Evolutionary conservation across 2,329 filamentous ascomycete species (phyloP).

Genomic region (Davidsoniella australis): DNA sequence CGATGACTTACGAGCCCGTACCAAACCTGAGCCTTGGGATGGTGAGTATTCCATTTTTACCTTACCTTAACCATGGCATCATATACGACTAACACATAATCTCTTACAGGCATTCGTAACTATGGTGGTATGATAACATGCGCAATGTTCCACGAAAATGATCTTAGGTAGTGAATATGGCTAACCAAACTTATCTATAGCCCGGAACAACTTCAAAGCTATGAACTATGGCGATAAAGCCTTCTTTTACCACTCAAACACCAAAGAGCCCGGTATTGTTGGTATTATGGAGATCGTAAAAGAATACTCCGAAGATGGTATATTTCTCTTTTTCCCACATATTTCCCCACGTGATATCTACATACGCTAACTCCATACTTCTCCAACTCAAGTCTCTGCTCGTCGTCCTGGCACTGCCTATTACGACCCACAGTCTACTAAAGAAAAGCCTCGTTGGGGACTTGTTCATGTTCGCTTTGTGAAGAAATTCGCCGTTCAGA

Average conservation of each 20-base stretch:
- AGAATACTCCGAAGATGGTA: slow-evolving; percentile 67
- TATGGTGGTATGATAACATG: slow-evolving; percentile 25
- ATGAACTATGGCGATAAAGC: slow-evolving; percentile 88
- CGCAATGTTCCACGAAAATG: no score
- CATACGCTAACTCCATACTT: slow-evolving; percentile 1
- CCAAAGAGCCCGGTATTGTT: slow-evolving; percentile 73
- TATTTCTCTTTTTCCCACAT: slow-evolving; percentile 22
- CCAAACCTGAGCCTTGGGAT: slow-evolving; percentile 76
- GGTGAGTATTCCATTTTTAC: slow-evolving; percentile 34
- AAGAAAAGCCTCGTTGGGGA: slow-evolving; percentile 49
- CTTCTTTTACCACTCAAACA: slow-evolving; percentile 96
- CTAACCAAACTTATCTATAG: slow-evolving; percentile 20
- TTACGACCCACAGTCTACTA: slow-evolving; percentile 59
- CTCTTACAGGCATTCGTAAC: slow-evolving; percentile 27
- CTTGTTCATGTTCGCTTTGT: slow-evolving; percentile 79
- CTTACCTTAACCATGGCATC: neutral
- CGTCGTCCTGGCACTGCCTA: slow-evolving; percentile 39
- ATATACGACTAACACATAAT: slow-evolving; percentile 3
- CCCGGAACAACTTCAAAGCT: slow-evolving; percentile 72
- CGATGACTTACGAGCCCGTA: slow-evolving; percentile 61
- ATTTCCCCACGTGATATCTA: slow-evolving; percentile 14
- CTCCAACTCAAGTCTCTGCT: slow-evolving; percentile 17
- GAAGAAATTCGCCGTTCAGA: slow-evolving; percentile 57
- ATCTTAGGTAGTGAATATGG: neutral
- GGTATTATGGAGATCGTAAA: slow-evolving; percentile 79